Percentiles rank a stretch among this genome's conserved stretches.
Conservation (phyloP, 179 eudicot species). For the Silene coronaria region DNA sequence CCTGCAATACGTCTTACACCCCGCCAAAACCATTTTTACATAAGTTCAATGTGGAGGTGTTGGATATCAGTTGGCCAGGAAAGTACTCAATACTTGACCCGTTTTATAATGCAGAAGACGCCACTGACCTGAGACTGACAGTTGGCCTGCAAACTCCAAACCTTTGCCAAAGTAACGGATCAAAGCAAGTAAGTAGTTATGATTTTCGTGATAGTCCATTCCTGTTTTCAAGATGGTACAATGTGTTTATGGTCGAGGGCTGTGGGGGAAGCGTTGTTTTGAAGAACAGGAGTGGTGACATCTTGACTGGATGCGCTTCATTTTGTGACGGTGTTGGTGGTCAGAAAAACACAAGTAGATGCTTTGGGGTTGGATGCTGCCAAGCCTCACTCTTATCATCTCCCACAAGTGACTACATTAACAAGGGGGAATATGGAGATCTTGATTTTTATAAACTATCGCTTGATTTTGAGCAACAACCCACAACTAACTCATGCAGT, state of each 20-base stretch:
- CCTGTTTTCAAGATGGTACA: conserved; percentile 10
- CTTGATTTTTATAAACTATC: conserved; percentile 23
- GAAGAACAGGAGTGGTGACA: conserved; percentile 11
- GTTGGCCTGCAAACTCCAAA: conserved; percentile 9
- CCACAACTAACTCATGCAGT: conserved; percentile 1
- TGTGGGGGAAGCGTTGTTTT: conserved; percentile 23
- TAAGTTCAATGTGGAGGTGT: conserved; percentile 18
- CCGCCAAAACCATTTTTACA: conserved; percentile 17
- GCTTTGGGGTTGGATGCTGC: conserved; percentile 24
- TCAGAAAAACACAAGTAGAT: neutral
- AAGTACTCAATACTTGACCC: neutral
- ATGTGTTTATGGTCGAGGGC: conserved; percentile 21
- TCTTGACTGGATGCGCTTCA: conserved; percentile 23
- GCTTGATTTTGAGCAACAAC: neutral
- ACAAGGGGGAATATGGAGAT: neutral
- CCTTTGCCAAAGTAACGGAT: conserved; percentile 8
- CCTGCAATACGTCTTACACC: conserved; percentile 4
- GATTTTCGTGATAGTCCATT: conserved; percentile 20
- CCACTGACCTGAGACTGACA: neutral
- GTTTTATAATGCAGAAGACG: accelerated
- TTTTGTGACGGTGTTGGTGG: conserved; percentile 5
- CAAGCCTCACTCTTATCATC: conserved; percentile 20
- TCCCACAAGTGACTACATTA: neutral
- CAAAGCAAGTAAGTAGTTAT: neutral
- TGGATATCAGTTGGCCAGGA: conserved; percentile 18